phyloP scores from a whole-genome alignment of 2,329 filamentous ascomycete genomes.

The Aspergillus melleus region DNA sequence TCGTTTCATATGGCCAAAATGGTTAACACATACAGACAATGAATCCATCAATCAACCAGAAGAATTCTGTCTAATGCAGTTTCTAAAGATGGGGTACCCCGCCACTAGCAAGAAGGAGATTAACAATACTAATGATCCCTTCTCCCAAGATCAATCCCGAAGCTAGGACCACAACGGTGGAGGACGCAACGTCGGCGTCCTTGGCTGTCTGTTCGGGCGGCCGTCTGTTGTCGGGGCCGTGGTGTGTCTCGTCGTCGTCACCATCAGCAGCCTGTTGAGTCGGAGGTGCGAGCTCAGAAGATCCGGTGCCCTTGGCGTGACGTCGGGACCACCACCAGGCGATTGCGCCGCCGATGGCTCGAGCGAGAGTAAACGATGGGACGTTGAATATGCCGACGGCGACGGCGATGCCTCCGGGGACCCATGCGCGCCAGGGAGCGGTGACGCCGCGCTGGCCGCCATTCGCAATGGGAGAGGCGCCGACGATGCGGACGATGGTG shows the following conservation, averaged over 20 bases:
- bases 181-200: constrained; percentile 39
- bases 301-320: constrained; percentile 28
- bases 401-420: constrained; percentile 93
- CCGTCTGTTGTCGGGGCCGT: not conserved
- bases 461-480: constrained; percentile 36
- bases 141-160: constrained; percentile 89
- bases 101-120: constrained; percentile 76
- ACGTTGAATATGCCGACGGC: constrained; percentile 98
- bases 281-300: not conserved
- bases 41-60: not conserved
- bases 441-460: constrained; percentile 38
- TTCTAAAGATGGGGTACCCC: constrained; percentile 69
- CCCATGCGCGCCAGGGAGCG: constrained; percentile 65
- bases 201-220: constrained; percentile 44
- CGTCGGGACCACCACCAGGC: constrained; percentile 74
- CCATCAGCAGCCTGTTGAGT: not conserved
- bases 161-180: constrained; percentile 84
- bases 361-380: constrained; percentile 88
- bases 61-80: not conserved
- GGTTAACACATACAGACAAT: no score
- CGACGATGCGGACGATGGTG: constrained; percentile 69
- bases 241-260: not conserved
- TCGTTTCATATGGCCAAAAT: not conserved
- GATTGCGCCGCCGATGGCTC: constrained; percentile 75
- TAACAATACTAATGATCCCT: constrained; percentile 87